Conservation (phyloP, 75 land plant species). For the Pseudotsuga menziesii region DNA sequence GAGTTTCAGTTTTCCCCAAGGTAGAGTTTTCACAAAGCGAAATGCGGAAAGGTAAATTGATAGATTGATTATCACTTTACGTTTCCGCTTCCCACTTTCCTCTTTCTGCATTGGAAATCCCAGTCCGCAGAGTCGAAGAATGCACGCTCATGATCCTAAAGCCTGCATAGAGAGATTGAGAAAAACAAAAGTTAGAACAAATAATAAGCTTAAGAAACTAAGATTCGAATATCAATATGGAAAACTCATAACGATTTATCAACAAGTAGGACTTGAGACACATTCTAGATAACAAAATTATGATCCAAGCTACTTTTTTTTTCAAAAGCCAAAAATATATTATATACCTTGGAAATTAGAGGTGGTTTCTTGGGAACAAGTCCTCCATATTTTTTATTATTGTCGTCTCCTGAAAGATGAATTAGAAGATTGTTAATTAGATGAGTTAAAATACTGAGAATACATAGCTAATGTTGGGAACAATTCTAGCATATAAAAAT, state of each 20-base stretch:
- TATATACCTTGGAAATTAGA: slow-evolving; percentile 70
- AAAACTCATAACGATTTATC: neutral
- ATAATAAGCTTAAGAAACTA: neutral
- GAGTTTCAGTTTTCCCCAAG: too few relatives aligned
- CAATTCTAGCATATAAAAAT: neutral
- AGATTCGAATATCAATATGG: neutral
- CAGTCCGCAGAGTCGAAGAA: slow-evolving; percentile 97
- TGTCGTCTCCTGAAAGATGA: slow-evolving; percentile 40
- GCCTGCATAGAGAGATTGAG: neutral
- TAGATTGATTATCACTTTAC: too few relatives aligned
- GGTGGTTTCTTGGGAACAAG: slow-evolving; percentile 75
- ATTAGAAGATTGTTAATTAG: neutral
- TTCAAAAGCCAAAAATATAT: neutral
- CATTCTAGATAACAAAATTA: neutral
- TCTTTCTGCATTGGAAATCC: too few relatives aligned
- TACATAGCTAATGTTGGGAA: neutral
- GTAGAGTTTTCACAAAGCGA: too few relatives aligned
- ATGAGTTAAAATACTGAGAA: neutral
- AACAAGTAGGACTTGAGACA: neutral
- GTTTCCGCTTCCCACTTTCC: too few relatives aligned
- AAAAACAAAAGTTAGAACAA: neutral
- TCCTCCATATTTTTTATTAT: slow-evolving; percentile 80
- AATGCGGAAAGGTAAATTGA: too few relatives aligned
- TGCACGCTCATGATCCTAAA: slow-evolving; percentile 90
- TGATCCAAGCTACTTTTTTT: neutral